Conservation (phyloP, 441 rosid genomes). For the Syzygium syzygioides region DNA sequence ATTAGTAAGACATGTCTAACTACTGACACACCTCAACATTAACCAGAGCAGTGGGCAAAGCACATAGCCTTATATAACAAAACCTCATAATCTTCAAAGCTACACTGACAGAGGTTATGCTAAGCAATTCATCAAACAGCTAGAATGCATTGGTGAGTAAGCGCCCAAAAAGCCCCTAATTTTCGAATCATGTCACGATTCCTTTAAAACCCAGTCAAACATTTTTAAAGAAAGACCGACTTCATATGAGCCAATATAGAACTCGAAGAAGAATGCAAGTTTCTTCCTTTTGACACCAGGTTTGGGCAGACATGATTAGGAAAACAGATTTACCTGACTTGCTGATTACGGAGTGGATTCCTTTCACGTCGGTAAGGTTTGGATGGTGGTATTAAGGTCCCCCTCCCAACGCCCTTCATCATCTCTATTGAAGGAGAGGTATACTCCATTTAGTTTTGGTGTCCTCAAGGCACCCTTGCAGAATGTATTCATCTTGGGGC, state of each 20-base stretch:
- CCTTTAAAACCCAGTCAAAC: too few species aligned
- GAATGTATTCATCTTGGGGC: neutral
- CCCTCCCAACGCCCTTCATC: neutral
- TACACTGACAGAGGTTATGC: neutral
- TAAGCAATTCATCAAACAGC: neutral
- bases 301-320: neutral
- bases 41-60: too few species aligned
- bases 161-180: neutral
- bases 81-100: neutral
- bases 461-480: neutral
- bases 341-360: accelerated
- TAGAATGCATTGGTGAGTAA: neutral
- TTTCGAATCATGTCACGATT: neutral
- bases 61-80: neutral
- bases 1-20: neutral
- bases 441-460: accelerated
- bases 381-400: neutral
- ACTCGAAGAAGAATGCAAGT: neutral
- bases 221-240: neutral
- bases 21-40: neutral
- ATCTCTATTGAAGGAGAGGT: accelerated
- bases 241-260: neutral
- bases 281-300: neutral
- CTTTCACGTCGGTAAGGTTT: neutral
- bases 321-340: neutral